phyloP scores from a whole-genome alignment of 345 rosid species.

The Linum tenue region DNA sequence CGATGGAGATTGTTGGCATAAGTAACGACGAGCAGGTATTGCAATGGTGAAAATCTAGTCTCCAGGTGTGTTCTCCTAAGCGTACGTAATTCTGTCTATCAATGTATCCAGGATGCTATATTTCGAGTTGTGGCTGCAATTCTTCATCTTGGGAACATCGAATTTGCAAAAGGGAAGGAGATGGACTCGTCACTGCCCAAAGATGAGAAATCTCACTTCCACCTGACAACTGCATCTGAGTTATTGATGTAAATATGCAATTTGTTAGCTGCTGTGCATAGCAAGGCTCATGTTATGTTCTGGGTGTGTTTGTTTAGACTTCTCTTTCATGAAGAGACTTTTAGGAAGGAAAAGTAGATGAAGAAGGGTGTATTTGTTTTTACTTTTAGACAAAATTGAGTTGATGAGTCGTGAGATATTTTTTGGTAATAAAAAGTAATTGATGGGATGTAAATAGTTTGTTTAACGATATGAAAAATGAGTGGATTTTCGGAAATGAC shows the following conservation, averaged over 20 bases:
- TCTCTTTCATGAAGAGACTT: background rate
- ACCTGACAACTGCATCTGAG: slow-evolving; percentile 81
- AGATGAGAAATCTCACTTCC: slow-evolving; percentile 87
- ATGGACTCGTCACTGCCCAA: slow-evolving; percentile 78
- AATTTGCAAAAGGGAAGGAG: slow-evolving; percentile 86
- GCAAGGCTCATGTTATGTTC: too few relatives aligned
- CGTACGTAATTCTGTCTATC: slow-evolving; percentile 4
- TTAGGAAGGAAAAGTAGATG: background rate
- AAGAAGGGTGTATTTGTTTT: background rate
- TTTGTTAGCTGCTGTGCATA: background rate
- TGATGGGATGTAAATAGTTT: too few relatives aligned
- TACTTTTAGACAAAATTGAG: too few relatives aligned
- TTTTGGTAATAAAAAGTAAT: too few relatives aligned
- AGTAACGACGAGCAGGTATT: slow-evolving; percentile 78
- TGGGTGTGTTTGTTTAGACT: background rate
- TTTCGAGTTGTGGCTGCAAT: slow-evolving; percentile 89
- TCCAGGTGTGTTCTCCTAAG: slow-evolving; percentile 10
- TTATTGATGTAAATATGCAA: slow-evolving; percentile 53
- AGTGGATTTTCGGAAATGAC: too few relatives aligned
- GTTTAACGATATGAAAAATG: too few relatives aligned
- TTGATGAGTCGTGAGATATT: too few relatives aligned
- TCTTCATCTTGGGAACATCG: slow-evolving; percentile 92
- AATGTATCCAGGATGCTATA: slow-evolving; percentile 60
- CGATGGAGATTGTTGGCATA: slow-evolving; percentile 96
- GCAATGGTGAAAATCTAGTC: slow-evolving; percentile 6